Percentiles rank a stretch among this genome's conserved stretches.
These are phyloP conservation scores for Mrakia hoshinonis DNA, from an alignment of 768 basidiomycete species.

Conservation along the genomic window DNA sequence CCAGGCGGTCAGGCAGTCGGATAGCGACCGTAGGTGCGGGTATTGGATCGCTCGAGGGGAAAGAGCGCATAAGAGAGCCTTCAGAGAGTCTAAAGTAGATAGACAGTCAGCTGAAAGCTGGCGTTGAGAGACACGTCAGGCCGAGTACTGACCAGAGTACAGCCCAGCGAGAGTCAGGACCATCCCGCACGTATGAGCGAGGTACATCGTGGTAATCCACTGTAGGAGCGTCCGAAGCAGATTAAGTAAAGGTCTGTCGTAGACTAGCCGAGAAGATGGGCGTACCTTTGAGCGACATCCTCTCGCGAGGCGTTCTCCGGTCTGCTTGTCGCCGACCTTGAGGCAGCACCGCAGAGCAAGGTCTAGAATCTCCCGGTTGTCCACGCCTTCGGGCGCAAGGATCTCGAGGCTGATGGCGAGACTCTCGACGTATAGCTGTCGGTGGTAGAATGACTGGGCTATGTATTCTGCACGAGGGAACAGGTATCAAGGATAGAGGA, in stretches of 20 bases:
- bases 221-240: too few relatives aligned
- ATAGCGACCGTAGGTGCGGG: slow-evolving; percentile 10
- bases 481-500: not conserved
- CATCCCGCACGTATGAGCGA: not conserved
- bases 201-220: slow-evolving; percentile 10
- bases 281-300: slow-evolving; percentile 25
- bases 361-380: slow-evolving; percentile 24
- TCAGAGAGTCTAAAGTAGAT: slow-evolving; percentile 18
- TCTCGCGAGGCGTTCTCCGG: slow-evolving; percentile 14
- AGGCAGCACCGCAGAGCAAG: slow-evolving; percentile 16
- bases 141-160: not conserved
- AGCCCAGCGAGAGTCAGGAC: not conserved
- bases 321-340: not conserved
- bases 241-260: not conserved
- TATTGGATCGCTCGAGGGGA: slow-evolving; percentile 20
- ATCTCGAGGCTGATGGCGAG: not conserved
- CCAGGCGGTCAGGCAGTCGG: slow-evolving; percentile 2
- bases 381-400: not conserved
- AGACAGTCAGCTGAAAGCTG: not conserved
- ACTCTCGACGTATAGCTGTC: not conserved
- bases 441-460: slow-evolving; percentile 10
- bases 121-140: too few relatives aligned
- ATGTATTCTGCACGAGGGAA: slow-evolving; percentile 7
- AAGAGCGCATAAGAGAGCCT: slow-evolving; percentile 20
- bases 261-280: not conserved